These are phyloP conservation scores for Dendrobium catenatum DNA, from an alignment of 106 monocot genomes.

Conservation along the genomic window DNA sequence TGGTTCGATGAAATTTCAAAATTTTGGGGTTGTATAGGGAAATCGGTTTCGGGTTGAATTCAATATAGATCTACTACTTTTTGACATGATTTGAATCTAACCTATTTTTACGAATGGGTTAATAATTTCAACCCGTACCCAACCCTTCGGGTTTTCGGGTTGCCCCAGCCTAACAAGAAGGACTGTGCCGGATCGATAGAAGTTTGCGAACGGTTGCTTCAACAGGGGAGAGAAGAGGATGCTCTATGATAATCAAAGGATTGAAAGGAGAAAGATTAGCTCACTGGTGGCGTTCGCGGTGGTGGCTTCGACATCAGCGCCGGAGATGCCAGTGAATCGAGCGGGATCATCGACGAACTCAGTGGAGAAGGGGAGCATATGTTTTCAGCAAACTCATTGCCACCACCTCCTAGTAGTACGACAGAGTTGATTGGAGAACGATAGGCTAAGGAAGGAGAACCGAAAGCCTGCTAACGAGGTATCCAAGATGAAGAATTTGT, in stretches of 20 bases:
- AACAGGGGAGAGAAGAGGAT: conserved; percentile 53
- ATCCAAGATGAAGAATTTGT: conserved; percentile 31
- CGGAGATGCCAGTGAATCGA: not conserved
- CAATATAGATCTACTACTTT: too few relatives aligned
- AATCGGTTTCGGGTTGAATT: too few relatives aligned
- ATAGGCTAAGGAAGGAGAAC: conserved; percentile 36
- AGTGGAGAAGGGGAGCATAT: conserved; percentile 25
- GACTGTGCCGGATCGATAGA: conserved; percentile 80
- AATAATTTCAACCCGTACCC: too few relatives aligned
- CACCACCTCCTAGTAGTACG: conserved; percentile 4
- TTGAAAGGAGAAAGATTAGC: conserved; percentile 27
- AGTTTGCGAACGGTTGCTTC: conserved; percentile 85
- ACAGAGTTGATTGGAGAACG: conserved; percentile 35
- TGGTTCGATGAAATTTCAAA: too few relatives aligned
- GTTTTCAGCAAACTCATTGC: conserved; percentile 31
- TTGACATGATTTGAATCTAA: too few relatives aligned
- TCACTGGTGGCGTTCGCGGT: conserved; percentile 5
- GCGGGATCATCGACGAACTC: conserved; percentile 14
- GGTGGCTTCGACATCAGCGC: not conserved
- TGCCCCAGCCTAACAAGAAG: conserved; percentile 18
- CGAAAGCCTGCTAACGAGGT: conserved; percentile 23
- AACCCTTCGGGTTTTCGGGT: too few relatives aligned
- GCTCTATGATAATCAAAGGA: conserved; percentile 68
- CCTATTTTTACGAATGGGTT: too few relatives aligned
- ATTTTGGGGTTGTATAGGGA: too few relatives aligned